Conservation (phyloP, 345 rosid genomes). For the Populus tremula region DNA sequence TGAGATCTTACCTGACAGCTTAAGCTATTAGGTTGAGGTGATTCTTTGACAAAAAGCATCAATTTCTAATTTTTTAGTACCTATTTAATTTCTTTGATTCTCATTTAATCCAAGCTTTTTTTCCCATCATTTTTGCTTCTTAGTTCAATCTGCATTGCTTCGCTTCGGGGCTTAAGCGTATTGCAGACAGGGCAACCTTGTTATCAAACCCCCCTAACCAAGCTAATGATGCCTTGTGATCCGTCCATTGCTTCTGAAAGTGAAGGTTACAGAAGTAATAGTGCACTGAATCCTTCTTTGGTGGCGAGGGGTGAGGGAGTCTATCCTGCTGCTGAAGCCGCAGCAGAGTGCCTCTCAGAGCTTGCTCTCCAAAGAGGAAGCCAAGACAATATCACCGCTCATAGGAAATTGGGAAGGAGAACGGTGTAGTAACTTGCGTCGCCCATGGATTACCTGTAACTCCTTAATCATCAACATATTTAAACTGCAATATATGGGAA, state of each 20-base stretch:
- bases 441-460: too few relatives aligned
- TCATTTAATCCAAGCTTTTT: neutral
- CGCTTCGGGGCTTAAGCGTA: conserved; percentile 25
- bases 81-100: neutral
- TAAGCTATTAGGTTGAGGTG: too few relatives aligned
- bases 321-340: conserved; percentile 71
- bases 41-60: too few relatives aligned
- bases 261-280: neutral
- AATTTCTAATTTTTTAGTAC: too few relatives aligned
- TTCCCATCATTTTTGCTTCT: too few relatives aligned
- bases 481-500: too few relatives aligned
- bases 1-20: too few relatives aligned
- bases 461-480: too few relatives aligned
- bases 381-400: conserved; percentile 72
- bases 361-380: conserved; percentile 77
- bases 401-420: conserved; percentile 52
- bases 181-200: conserved; percentile 22
- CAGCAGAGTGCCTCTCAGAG: conserved; percentile 60
- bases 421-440: conserved; percentile 22
- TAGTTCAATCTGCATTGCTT: neutral
- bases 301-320: conserved; percentile 41
- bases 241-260: conserved; percentile 13
- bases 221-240: conserved; percentile 8
- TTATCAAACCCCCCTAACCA: conserved; percentile 19
- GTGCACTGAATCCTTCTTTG: conserved; percentile 41